Evolutionary conservation across 306 rosid genomes (phyloP), one percentile per base, ranked within the genome.

Genomic region (Gastrolobium villosum): DNA sequence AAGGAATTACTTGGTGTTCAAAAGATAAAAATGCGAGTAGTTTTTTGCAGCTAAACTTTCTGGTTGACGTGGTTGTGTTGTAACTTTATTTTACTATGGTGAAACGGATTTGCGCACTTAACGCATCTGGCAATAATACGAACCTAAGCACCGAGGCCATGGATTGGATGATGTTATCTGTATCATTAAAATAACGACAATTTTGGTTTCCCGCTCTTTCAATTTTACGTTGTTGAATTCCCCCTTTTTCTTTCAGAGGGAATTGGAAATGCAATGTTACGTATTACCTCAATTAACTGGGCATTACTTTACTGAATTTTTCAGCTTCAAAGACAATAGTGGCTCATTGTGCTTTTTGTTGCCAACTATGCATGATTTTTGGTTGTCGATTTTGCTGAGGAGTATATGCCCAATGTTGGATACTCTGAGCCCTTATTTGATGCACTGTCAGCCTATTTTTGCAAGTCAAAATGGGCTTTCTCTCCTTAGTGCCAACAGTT

Each of bases 11-110:
- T 4, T 43, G 26, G 77, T 57, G 64, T 65, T 82, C 50, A 76
- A 83, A 79, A 65, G 49, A 82, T 75, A 82, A 82, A 79, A 70
- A 79, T 75, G 81, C 26, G 57, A 77, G 79, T 70, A 80, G 75
- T 68, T 69, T 69, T 81, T 78, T 78, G 86, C 81, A 72, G 84
- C 86, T 30, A 62, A 82, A 49, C 74, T 64, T 79, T 50, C 28
- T 72, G 60, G 13, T 64, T 71, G 80, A 71, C 55, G 6, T 79
- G 82, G 39, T 84, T 75, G 49, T 70, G 49, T 70, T 72, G 68
- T 60, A 31, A 6, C 64, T 68, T 73, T 60, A 61, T 81, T 67
- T 72, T 61, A 56, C 54, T 32, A n/a, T 41, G 79, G 36, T 20
- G 68, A 63, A 35, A 65, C 4, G 34, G 61, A 56, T 34, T 57